These are phyloP conservation scores for Lentinula boryana DNA, from an alignment of 768 basidiomycete genomes.

Conservation along the genomic window DNA sequence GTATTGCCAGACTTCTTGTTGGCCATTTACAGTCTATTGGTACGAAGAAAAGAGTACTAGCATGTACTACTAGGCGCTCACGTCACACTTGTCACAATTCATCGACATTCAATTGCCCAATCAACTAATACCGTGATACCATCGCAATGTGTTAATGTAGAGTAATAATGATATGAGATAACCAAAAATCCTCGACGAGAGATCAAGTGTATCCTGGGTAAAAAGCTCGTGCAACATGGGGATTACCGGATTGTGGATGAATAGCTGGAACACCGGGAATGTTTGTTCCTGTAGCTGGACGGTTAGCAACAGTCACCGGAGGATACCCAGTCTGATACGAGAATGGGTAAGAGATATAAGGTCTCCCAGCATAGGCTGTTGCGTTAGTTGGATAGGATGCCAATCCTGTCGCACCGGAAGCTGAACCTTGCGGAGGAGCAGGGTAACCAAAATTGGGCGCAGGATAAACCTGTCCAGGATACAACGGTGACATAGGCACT, in stretches of 20 bases:
- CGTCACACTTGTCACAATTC: neutral
- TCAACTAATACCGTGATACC: no score
- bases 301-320: neutral
- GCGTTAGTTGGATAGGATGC: neutral
- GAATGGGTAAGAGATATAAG: slow-evolving; percentile 1
- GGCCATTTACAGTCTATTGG: neutral
- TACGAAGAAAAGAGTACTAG: no score
- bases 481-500: neutral
- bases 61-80: no score
- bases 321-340: slow-evolving; percentile 1
- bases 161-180: neutral
- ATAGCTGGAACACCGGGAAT: neutral
- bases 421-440: neutral
- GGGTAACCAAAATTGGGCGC: neutral
- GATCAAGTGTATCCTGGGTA: neutral
- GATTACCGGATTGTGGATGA: neutral
- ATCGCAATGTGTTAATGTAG: neutral
- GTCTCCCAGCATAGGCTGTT: neutral
- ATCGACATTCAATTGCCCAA: no score
- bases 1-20: slow-evolving; percentile 3
- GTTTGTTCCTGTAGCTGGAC: neutral
- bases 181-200: neutral
- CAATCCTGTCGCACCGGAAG: neutral
- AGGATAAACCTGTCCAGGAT: neutral
- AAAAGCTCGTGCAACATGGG: neutral